Evolutionary conservation across 805 yeast species (phyloP), one percentile per base, ranked within the genome.

Genomic region (Tetrapisispora fleetii): DNA sequence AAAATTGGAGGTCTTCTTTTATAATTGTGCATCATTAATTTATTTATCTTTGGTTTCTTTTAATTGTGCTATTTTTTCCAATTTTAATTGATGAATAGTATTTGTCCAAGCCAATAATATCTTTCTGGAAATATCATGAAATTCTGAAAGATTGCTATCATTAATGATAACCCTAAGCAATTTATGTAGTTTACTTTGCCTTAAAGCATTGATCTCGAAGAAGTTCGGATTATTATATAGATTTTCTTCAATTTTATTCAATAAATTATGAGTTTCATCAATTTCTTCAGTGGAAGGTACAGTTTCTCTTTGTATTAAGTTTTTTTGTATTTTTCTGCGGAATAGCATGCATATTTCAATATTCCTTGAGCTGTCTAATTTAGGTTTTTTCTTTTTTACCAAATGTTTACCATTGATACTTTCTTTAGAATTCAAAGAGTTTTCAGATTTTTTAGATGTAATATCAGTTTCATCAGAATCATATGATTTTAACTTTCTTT

Each of bases 321-420:
- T 62, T 37, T 56, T 55, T 43, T 64, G 68, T 14, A 64, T 52
- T 48, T 63, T 62, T 22, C 67, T 54, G 14, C 68, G 58, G 24
- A 64, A 57, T 11, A 63, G 47, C 32, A 54, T 39, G 10, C 63
- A 55, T 18, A 63, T 62, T 45, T 64, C 67, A 5, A 59, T 47
- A 36, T 58, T 54, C 13, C 61, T 55, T 16, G 58, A 44, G 32
- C 51, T 50, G 45, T 64, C 67, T 21, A 63, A 49, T 36, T 52
- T 57, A n/a, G 46, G 50, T 35, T 47, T 53, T 33, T 52, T 55
- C 41, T 51, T 47, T 10, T 16, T 35, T 7, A 14, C 32, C 7
- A 8, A 18, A 27, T 38, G 30, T 21, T 35, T 42, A 21, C 19
- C 19, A 14, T 16, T 35, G 21, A 4, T 16, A 6, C 19, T 24